Evolutionary conservation across 441 rosid genomes (phyloP), one percentile per base, ranked within the genome.

Genomic region (Pelargonium fulgidum): DNA sequence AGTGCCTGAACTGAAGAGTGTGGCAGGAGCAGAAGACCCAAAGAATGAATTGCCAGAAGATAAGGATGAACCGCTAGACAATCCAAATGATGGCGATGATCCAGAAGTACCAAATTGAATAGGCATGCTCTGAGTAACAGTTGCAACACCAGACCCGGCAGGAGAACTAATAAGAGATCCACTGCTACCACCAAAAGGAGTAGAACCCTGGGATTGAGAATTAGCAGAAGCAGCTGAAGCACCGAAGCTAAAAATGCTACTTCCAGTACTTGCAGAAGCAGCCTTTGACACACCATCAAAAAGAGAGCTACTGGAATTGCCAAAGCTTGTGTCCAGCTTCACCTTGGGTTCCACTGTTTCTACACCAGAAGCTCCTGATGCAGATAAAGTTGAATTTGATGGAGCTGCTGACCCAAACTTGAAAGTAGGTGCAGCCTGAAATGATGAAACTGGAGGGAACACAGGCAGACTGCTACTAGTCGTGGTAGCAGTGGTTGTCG

Each of bases 61-160:
- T 67, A 77, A 67, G 41, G 81, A 63, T 17, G 84, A 24, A 76
- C 61, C 85, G 67, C 81, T 85, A 66, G 83, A 61, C 72, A 73
- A 69, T 16, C 82, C 80, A 76, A 82, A 89, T 74, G 90, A 74
- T 33, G 88, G 69, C 61, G 84, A 72, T 47, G 75, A 70, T 3
- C 74, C 72, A 71, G 88, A 80, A 42, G 90, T 78, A 24, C 80
- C 83, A 68, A 79, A 84, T 71, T 80, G 84, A 77, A 70, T 72
- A 2, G 89, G 87, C 26, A 58, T 68, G 77, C 81, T 87, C 77
- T 81, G 89, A 67, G 84, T 77, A 65, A 87, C 76, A 70, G 84
- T 52, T 52, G 81, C 72, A 81, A 80, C 62, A 70, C 76, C 83
- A 68, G 78, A 75, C 47, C 76, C 86, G 50, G 82, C 72, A 20